Base-by-base conservation (phyloP, 2,329 filamentous ascomycete genomes). In the Lecanicillium sp. region DNA sequence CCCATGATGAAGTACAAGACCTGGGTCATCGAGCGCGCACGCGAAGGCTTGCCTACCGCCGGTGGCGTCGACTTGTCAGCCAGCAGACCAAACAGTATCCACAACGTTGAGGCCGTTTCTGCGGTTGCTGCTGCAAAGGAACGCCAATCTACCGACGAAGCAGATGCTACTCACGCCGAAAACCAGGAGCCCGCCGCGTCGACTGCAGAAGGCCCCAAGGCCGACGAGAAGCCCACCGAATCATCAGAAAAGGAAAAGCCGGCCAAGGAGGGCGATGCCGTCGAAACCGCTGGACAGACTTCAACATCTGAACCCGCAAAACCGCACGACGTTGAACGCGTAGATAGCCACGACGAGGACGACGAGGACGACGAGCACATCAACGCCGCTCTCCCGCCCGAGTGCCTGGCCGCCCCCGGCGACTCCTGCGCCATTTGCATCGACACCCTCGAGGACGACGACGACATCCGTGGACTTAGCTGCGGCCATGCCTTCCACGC, bases 401-500 rank as follows among this genome's bases (percentile, higher is more conserved):
- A 96, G 59, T 74, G 90, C 61, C 71, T 95, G 50, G 81, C 82
- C 21, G 84, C 85, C 44, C 87, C 89, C 1, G 93, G 91, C 36
- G 93, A 98, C 62, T 86, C 89, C 2, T 98, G 93, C 67, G 93
- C 93, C 43, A 97, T 98, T 58, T 98, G 93, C 66, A 85, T 98
- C 55, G 93, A 98, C 62, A 85, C 80, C 0, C 78, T 98, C 15
- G 93, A 98, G 64, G 89, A 97, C 54, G 88, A 96, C 54, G 93
- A 97, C 58, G 91, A 98, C 62, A 84, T 98, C 42, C 87, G 93
- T 56, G 93, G 93, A 2, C 71, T 98, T 52, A 90, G 88, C 4
- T 98, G 93, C 61, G 93, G 93, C n/a, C 93, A 98, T 66, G 90
- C 91, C 46, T 98, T 97, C 78, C 93, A 98, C 64, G 90, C 90